Evolutionary conservation across 129 eudicot species (phyloP).

Genomic region (Pulicaria dysenterica): DNA sequence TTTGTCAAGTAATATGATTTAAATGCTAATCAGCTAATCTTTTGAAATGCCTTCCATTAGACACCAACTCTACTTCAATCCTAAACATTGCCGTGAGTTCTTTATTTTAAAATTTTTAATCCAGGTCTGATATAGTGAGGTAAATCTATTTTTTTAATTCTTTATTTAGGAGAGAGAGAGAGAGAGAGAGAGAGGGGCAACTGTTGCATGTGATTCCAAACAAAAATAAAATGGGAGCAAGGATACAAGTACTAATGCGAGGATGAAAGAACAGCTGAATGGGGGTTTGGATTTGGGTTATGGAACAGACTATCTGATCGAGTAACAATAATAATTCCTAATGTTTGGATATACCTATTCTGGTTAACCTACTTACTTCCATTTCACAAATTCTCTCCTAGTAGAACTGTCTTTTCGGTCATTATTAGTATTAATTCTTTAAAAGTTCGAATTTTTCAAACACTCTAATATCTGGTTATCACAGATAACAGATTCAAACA

Average conservation of each 20-base stretch:
- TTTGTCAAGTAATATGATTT: background rate
- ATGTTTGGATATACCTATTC: too few relatives aligned
- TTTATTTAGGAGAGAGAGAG: background rate
- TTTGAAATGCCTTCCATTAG: conserved; percentile 1
- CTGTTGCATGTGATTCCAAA: background rate
- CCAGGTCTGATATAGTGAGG: background rate
- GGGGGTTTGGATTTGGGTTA: background rate
- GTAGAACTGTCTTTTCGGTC: too few relatives aligned
- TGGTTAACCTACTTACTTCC: too few relatives aligned
- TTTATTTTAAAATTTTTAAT: too few relatives aligned
- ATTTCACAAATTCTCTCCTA: too few relatives aligned
- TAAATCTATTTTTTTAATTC: background rate
- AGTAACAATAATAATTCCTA: too few relatives aligned
- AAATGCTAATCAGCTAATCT: background rate
- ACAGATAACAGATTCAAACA: too few relatives aligned
- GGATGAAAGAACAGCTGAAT: background rate
- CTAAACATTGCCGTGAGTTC: too few relatives aligned
- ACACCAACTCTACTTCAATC: conserved; percentile 6
- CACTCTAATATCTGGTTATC: too few relatives aligned
- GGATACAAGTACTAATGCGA: background rate
- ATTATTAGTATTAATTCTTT: too few relatives aligned
- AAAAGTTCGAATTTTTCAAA: too few relatives aligned
- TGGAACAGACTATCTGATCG: too few relatives aligned
- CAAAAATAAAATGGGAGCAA: background rate
- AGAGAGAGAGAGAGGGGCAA: background rate